These are phyloP conservation scores for Xylaria telfairii DNA, from an alignment of 495 filamentous ascomycete genomes.

Conservation along the genomic window DNA sequence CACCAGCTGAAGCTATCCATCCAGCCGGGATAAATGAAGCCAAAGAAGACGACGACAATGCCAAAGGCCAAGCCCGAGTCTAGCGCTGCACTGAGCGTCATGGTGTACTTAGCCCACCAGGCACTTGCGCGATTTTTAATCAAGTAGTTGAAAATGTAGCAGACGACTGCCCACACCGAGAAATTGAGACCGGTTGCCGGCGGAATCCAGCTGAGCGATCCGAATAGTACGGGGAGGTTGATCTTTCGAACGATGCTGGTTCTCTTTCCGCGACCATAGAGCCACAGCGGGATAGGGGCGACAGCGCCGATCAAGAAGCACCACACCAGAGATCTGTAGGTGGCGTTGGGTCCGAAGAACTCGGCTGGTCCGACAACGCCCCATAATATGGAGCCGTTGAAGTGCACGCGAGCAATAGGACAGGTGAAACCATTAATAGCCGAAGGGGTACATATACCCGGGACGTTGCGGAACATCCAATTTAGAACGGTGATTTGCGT, in stretches of 20 bases:
- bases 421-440: conserved; percentile 88
- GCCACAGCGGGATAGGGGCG: conserved; percentile 71
- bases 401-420: conserved; percentile 85
- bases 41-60: conserved; percentile 83
- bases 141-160: conserved; percentile 79
- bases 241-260: conserved; percentile 65
- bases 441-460: conserved; percentile 74
- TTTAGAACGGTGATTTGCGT: conserved; percentile 84
- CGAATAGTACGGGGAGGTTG: conserved; percentile 75
- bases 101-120: conserved; percentile 92
- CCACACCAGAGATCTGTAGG: conserved; percentile 75
- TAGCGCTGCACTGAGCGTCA: conserved; percentile 81
- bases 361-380: conserved; percentile 79
- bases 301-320: conserved; percentile 78
- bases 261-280: conserved; percentile 57
- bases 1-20: conserved; percentile 72
- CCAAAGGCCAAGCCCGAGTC: conserved; percentile 82
- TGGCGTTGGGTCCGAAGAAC: conserved; percentile 76
- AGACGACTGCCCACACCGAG: conserved; percentile 80
- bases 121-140: conserved; percentile 67
- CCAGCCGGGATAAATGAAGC: conserved; percentile 74
- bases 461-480: conserved; percentile 85
- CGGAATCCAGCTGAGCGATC: conserved; percentile 79
- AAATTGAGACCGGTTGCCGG: conserved; percentile 87
- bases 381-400: conserved; percentile 89